A percentile compares a stretch with the other conserved stretches of the same genome.
Evolutionary conservation across 75 land plant genomes (phyloP).

Genomic region (Picea glauca): DNA sequence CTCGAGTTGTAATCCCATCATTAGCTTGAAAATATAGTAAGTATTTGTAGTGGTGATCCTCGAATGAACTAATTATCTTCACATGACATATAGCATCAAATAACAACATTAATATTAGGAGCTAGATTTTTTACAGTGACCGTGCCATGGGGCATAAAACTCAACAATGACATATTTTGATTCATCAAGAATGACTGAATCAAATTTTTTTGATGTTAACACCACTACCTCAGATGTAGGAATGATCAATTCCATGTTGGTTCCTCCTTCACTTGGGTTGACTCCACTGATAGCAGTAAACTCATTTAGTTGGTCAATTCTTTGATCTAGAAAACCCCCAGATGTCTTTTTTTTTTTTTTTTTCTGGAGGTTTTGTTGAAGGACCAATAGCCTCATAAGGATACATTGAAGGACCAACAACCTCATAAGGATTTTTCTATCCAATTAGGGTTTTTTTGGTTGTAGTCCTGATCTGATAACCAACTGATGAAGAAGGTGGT

Average conservation of each 20-base stretch:
- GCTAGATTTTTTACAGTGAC: no score
- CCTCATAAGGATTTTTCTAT: constrained; percentile 75
- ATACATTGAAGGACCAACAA: constrained; percentile 46
- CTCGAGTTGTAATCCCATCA: no score
- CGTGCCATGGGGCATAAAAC: no score
- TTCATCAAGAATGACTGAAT: no score
- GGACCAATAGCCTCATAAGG: neutral
- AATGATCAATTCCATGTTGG: neutral
- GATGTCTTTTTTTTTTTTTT: constrained; percentile 93
- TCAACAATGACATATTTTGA: no score
- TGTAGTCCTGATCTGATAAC: constrained; percentile 46
- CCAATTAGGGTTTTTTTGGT: constrained; percentile 56
- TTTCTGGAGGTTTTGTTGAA: constrained; percentile 24
- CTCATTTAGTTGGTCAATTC: constrained; percentile 98
- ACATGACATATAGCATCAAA: no score
- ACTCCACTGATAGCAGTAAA: constrained; percentile 99
- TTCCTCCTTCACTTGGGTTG: constrained; percentile 94
- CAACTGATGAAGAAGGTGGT: constrained; percentile 17
- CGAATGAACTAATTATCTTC: no score
- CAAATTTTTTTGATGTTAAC: no score
- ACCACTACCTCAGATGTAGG: no score
- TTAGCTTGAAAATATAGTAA: no score
- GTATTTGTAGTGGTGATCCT: no score
- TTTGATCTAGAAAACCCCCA: constrained; percentile 70
- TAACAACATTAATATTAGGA: no score